phyloP scores from a whole-genome alignment of 805 yeast genomes.

The Saccharomycopsis fodiens region DNA sequence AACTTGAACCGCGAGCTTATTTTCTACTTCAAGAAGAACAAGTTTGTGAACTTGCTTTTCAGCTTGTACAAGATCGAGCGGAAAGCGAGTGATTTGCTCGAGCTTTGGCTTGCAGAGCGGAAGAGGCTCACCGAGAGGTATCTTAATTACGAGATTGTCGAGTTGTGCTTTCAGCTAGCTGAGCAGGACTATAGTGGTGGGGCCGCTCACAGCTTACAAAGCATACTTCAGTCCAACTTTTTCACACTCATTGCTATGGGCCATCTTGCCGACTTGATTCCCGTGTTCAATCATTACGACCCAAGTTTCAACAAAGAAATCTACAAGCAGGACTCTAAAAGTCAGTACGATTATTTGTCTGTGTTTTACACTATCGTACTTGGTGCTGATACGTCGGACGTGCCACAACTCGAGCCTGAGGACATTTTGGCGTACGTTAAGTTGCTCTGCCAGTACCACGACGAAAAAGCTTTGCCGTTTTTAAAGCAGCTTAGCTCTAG shows the following conservation, averaged over 20 bases:
- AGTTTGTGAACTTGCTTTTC: constrained; percentile 52
- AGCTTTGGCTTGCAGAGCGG: constrained; percentile 38
- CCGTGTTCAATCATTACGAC: constrained; percentile 4
- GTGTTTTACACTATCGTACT: constrained; percentile 25
- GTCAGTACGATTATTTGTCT: constrained; percentile 29
- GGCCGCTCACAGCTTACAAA: constrained; percentile 5
- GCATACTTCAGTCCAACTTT: constrained; percentile 6
- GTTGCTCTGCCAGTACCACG: constrained; percentile 3
- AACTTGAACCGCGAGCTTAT: constrained; percentile 39
- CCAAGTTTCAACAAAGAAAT: constrained; percentile 7
- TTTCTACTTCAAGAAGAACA: constrained; percentile 43
- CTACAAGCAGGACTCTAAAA: constrained; percentile 1
- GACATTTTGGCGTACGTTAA: constrained; percentile 4
- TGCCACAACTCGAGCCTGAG: not conserved
- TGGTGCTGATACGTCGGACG: not conserved
- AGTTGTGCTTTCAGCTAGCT: constrained; percentile 22
- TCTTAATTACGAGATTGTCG: constrained; percentile 25
- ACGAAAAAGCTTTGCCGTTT: constrained; percentile 1
- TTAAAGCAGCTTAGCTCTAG: not conserved
- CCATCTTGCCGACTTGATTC: constrained; percentile 7
- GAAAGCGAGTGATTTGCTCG: constrained; percentile 44
- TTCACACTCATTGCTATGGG: constrained; percentile 2
- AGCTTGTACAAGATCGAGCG: constrained; percentile 48
- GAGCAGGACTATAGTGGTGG: constrained; percentile 1
- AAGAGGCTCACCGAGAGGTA: constrained; percentile 26